Evolutionary conservation across 2,329 filamentous ascomycete genomes (phyloP).

Genomic region (Colletotrichum sp.): DNA sequence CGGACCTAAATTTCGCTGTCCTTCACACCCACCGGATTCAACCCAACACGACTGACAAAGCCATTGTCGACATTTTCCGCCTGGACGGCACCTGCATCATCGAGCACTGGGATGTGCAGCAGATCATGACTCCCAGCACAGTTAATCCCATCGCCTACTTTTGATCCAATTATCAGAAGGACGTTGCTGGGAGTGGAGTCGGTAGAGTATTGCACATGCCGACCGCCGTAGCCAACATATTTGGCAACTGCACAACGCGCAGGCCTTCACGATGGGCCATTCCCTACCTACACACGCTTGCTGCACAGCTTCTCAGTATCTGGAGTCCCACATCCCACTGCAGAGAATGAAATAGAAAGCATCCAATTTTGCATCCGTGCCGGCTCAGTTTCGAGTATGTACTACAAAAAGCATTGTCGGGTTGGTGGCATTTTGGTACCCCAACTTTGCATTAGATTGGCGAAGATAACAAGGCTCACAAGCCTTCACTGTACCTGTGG

Average conservation of each 20-base stretch:
- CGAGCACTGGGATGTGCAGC: conserved; percentile 5
- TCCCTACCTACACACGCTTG: too few relatives aligned
- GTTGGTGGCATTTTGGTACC: not conserved
- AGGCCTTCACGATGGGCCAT: not conserved
- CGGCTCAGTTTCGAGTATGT: too few relatives aligned
- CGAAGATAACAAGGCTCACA: not conserved
- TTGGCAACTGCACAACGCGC: not conserved
- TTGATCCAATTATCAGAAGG: not conserved
- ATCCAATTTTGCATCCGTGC: too few relatives aligned
- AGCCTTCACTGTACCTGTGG: not conserved
- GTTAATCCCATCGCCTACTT: not conserved
- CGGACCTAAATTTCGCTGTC: not conserved
- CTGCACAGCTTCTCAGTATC: too few relatives aligned
- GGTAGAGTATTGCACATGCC: not conserved
- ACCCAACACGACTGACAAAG: not conserved
- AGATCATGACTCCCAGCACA: not conserved
- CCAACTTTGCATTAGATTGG: not conserved
- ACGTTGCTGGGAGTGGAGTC: not conserved
- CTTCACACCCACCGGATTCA: not conserved
- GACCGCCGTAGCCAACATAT: not conserved
- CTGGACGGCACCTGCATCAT: conserved; percentile 4
- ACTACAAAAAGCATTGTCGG: not conserved
- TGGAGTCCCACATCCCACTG: too few relatives aligned
- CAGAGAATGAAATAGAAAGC: too few relatives aligned
- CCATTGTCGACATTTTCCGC: not conserved